Percentiles rank a stretch among this genome's conserved stretches.
Evolutionary conservation across 306 rosid species (phyloP).

Genomic region (Ammopiptanthus mongolicus): DNA sequence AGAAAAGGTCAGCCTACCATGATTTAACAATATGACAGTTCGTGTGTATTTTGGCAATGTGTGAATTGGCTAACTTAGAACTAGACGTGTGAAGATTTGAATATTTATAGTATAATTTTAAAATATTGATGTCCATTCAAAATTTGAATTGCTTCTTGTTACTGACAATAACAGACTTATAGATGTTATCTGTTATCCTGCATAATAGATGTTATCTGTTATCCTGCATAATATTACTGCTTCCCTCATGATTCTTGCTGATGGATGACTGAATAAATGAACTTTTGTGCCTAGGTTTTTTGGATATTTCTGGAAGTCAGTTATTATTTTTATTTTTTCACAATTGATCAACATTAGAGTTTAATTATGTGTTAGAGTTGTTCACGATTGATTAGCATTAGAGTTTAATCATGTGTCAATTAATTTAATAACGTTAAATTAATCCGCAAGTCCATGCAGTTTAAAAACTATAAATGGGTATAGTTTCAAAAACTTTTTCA

Average conservation of each 20-base stretch:
- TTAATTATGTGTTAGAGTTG: not conserved
- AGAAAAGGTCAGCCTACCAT: not conserved
- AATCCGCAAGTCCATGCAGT: not conserved
- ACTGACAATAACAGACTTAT: not conserved
- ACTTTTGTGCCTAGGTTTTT: not conserved
- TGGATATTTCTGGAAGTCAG: conserved; percentile 2
- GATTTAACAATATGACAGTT: not conserved
- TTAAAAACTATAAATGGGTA: not conserved
- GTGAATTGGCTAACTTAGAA: not conserved
- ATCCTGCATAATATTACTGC: not conserved
- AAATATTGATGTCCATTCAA: not conserved
- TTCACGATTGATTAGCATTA: not conserved
- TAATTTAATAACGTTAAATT: not conserved
- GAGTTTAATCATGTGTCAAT: not conserved
- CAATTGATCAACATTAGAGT: too few relatives aligned
- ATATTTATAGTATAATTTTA: not conserved
- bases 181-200: not conserved
- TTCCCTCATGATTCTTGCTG: conserved; percentile 8
- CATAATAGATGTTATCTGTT: not conserved
- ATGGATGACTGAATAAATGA: not conserved
- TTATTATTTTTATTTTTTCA: not conserved
- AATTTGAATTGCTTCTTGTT: not conserved
- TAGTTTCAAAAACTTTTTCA: not conserved
- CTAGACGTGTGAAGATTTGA: not conserved
- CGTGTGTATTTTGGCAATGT: not conserved